Base-by-base conservation (phyloP, 805 yeast genomes). In the Ogataea paradorogensis region DNA sequence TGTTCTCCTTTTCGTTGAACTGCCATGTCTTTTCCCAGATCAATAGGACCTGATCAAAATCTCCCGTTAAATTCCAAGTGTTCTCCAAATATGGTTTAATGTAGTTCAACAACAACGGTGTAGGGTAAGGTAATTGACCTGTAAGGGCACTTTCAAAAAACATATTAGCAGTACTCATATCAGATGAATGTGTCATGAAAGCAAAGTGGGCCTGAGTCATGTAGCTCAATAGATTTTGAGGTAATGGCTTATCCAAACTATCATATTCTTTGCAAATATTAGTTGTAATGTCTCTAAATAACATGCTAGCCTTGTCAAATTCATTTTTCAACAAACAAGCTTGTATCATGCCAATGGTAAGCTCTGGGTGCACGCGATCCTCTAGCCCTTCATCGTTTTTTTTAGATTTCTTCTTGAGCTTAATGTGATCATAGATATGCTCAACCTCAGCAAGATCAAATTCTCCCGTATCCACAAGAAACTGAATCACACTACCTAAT, bases 171-270 rank as follows among this genome's bases (percentile, higher is more conserved):
- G 88, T 80, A 30, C 70, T 67, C 42, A 82, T 66, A 57, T 86
- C 89, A 52, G 73, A 72, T 61, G 88, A 83, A 49, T 76, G 78
- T 32, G 93, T 93, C 55, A 87, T 79, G 52, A 87, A 86, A 4
- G 82, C 70, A 45, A 84, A 70, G 66, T 87, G 95, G 32, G 86
- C 82, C 55, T 82, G 85, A 15, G 83, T 74, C 59, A 84, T 65
- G 24, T 82, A 74, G 30, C 78, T 71, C 33, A 45, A 50, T 67
- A 63, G 56, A 62, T 66, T 52, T 9, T 48, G 43, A n/a, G 63
- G 51, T 15, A 61, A 60, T 4, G 37, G 35, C 10, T 33, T 15
- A 27, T 52, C 47, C 21, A 50, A 46, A 9, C 37, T 42, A 5
- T 43, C 44, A 38, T 51, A 54, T 14, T 52, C 51, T 15, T 48